phyloP scores from a whole-genome alignment of 1,139 yeast genomes.

The Scheffersomyces cryptocercus region DNA sequence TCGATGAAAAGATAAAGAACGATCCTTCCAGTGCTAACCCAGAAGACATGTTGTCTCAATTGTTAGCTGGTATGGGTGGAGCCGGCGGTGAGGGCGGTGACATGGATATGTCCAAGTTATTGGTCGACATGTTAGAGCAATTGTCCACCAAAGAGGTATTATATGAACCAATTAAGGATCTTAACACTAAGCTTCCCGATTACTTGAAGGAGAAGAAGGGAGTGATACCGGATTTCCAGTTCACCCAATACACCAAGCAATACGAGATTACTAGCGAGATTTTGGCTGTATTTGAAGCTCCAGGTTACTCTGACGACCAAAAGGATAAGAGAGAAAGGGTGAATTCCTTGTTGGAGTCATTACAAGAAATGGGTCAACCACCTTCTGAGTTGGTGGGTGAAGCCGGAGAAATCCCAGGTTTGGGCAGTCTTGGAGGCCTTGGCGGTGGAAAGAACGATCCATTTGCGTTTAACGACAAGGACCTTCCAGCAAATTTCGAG shows the following conservation, averaged over 20 bases:
- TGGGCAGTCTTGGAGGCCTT: conserved; percentile 37
- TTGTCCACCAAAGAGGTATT: conserved; percentile 83
- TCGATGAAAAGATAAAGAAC: conserved; percentile 62
- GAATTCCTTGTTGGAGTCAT: conserved; percentile 59
- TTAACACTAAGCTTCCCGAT: conserved; percentile 67
- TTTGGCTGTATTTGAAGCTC: conserved; percentile 57
- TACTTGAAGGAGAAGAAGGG: conserved; percentile 56
- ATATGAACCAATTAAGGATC: conserved; percentile 85
- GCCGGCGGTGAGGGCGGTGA: conserved; percentile 43
- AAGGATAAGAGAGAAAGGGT: conserved; percentile 53
- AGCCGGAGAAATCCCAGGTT: conserved; percentile 59
- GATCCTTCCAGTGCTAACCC: conserved; percentile 48
- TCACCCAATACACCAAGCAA: conserved; percentile 54
- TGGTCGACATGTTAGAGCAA: conserved; percentile 79
- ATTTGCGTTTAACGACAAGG: conserved; percentile 43
- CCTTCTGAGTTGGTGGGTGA: conserved; percentile 80
- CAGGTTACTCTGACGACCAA: conserved; percentile 53
- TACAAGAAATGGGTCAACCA: conserved; percentile 86
- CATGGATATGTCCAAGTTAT: conserved; percentile 60
- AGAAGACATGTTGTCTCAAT: conserved; percentile 61
- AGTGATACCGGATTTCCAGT: conserved; percentile 48
- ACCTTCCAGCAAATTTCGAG: conserved; percentile 50
- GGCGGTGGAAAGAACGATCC: conserved; percentile 17
- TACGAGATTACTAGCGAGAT: conserved; percentile 54
- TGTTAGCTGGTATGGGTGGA: conserved; percentile 49